Base-by-base conservation (phyloP, 2,329 filamentous ascomycete species). In the Xylariales sp. region DNA sequence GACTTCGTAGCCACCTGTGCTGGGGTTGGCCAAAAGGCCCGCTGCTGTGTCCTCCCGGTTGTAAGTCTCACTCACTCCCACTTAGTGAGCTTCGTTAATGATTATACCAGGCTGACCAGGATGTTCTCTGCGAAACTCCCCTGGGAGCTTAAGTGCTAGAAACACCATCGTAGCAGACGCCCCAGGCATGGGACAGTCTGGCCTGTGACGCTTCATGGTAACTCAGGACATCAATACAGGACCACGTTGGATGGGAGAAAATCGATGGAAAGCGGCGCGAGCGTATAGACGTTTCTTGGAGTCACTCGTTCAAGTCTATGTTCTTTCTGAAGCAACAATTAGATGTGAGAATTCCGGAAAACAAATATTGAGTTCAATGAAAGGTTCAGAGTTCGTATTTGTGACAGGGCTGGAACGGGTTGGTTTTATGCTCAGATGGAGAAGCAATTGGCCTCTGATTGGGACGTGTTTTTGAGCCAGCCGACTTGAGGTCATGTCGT, bases 41-140 rank as follows among this genome's bases (percentile, higher is more conserved):
- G 21, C 19, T 43, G 41, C 41, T 43, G 41, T 37, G 41, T 43
- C 20, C 18, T 38, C 28, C 41, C 41, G 8, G 28, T 43, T 10
- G 41, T 43, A 27, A 43, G 41, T 43, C 4, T 4, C 15, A 14
- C 3, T 2, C 19, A 16, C 7, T 6, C 12, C 19, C 7, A n/a
- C 2, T 16, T 5, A 16, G 14, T 34, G 16, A 5, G 4, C 21
- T 25, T 15, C 22, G 25, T 19, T 39, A n/a, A 39, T 15, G 12
- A 32, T 3, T 9, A 12, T 3, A 31, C 12, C 27, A 40, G 38
- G n/a, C 20, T 33, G 38, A 31, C 31, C 38, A 40, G 20, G 38
- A 40, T 20, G 38, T 40, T n/a, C 38, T 40, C 5, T 40, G 38
- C 38, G 16, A 15, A 5, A 24, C 18, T 15, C 38, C 38, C 5